Evolutionary conservation across 345 rosid species (phyloP), one percentile per base, ranked within the genome.

Genomic region (Gossypium herbaceum): DNA sequence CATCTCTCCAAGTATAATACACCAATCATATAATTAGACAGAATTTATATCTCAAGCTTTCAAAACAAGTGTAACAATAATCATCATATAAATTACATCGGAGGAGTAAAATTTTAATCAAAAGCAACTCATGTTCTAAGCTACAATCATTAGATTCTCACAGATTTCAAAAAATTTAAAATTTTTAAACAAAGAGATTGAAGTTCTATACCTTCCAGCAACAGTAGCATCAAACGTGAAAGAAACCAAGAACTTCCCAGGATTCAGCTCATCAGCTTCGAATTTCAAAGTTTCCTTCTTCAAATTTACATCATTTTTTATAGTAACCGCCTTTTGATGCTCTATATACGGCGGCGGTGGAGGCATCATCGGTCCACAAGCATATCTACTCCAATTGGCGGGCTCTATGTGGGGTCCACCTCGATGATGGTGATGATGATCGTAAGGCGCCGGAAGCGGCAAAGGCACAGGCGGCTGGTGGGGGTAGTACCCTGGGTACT

Each of bases 191-290:
- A 62, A 10, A 55, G 9, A 44, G 25, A 10, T 41, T 4, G 54
- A 12, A 17, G 5, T 43, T 48, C 41, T 39, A 43, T 81, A 92
- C 98, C 98, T 86, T 27, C 98, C 94, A 59, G 86, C 77, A 73
- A 87, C 95, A 52, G 92, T 86, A 12, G 98, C 98, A 82, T 94
- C 98, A 81, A 94, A 94, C 58, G 88, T 88, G 87, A 94, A 94
- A 24, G 95, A 69, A 78, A 93, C 89, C 60, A 94, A 84, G 39
- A 83, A 87, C 65, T 81, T 86, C 66, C 93, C 95, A 20, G 93
- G 92, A 77, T 29, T 17, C 16, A 83, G 85, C 22, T 82, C 86
- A 75, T 94, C 98, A 16, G 88, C 75, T 61, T 82, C 91, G 19
- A 94, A 76, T 81, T 74, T 79, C 83, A 94, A 82, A 64, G 82